Base-by-base conservation (phyloP, 2,329 filamentous ascomycete species). In the Verticillium longisporum region DNA sequence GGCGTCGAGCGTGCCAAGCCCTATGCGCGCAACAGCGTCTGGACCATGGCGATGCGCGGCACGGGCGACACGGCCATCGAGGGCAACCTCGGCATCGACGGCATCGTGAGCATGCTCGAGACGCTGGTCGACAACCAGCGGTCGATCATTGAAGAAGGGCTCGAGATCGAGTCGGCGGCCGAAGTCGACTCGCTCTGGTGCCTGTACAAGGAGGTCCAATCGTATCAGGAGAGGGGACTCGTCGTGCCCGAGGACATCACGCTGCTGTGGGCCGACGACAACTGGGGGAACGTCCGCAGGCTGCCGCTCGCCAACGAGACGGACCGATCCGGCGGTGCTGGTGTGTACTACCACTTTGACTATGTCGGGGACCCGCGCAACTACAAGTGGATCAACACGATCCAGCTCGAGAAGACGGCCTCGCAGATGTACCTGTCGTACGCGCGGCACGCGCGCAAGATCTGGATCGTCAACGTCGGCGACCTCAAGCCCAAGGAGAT, bases 201-300 rank as follows among this genome's bases (percentile, higher is more conserved):
- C 66, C 74, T 91, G 63, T 91, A 91, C 73, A 90, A 90, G 69
- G 88, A 91, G 69, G 87, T 91, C 1, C 86, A 88, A 72, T 82
- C 83, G 6, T 90, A 91, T 70, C 84, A 87, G 61, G 83, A 88
- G 61, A 78, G 83, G 15, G 88, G 88, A 1, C 79, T 90, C 4
- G 60, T 63, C 2, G 75, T 79, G 2, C 86, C 87, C 0, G 87
- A 90, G 41, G 82, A 88, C 67, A 82, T 90, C 33, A 90, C 85
- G 1, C 75, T 90, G 31, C 77, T 90, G 4, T 90, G 86, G 82
- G 80, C 86, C 0, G 88, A 90, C 69, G 88, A 90, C 72, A 90
- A 89, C 72, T 88, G 80, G 78, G 87, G 87, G 11, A 87, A 88
- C 70, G 80, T 88, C 32, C 79, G 86, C 33, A 77, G 87, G 26